Conservation (phyloP, 2,329 filamentous ascomycete genomes). For the Calycina herbarum region DNA sequence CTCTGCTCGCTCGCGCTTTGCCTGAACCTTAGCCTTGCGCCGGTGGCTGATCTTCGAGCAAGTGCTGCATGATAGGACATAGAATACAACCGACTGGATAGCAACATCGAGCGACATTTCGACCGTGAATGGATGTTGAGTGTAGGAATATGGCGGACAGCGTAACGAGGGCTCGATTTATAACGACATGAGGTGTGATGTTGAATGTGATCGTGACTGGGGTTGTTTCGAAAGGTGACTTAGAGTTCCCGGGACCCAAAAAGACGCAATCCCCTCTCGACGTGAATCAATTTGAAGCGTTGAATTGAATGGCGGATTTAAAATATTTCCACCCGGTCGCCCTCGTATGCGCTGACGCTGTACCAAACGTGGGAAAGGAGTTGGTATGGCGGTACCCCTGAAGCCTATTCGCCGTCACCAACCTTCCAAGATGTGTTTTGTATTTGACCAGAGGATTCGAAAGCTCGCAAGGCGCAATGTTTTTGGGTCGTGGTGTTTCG, state of each 20-base stretch:
- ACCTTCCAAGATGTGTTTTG: slow-evolving; percentile 1
- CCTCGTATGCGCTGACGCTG: slow-evolving; percentile 1
- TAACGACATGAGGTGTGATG: slow-evolving; percentile 27
- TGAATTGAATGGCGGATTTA: background rate
- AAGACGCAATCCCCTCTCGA: background rate
- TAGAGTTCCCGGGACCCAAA: background rate
- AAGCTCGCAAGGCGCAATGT: background rate
- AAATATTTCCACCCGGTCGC: background rate
- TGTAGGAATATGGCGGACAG: slow-evolving; percentile 3
- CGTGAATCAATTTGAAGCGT: background rate
- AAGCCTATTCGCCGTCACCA: background rate
- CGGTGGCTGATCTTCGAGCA: slow-evolving; percentile 72
- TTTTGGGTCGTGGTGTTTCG: background rate
- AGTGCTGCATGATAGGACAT: slow-evolving; percentile 74
- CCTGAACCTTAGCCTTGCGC: slow-evolving; percentile 69
- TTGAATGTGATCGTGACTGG: background rate
- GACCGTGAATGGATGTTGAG: slow-evolving; percentile 7
- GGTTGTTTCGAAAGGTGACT: slow-evolving; percentile 8
- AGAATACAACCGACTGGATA: slow-evolving; percentile 76
- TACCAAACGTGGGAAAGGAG: background rate
- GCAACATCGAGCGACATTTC: slow-evolving; percentile 57
- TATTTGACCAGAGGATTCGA: background rate
- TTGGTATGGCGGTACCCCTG: background rate
- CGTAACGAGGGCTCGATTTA: slow-evolving; percentile 13
- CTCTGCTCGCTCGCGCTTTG: slow-evolving; percentile 65